Base-by-base conservation (phyloP, 2,329 filamentous ascomycete species). In the Coniochaeta pulveracea region DNA sequence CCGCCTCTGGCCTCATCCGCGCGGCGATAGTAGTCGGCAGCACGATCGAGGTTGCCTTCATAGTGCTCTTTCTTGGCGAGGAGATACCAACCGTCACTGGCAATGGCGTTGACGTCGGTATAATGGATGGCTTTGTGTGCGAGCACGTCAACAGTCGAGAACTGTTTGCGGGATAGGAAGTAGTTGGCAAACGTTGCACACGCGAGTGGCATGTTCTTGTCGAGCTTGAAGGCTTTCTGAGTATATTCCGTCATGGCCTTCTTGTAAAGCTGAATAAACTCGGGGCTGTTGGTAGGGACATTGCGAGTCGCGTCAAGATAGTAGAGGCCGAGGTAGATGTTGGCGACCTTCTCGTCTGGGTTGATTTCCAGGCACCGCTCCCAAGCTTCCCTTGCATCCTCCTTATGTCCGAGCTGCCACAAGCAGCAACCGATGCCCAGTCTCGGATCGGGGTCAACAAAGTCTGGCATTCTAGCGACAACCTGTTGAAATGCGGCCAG, bases 381-480 rank as follows among this genome's bases (percentile, higher is more conserved):
- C 91, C 91, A 98, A 10, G 91, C 89, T 30, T 68, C 64, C 51
- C 84, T 89, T 6, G 93, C 91, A 47, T 94, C 85, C 21, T 93
- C 85, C 55, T 93, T 95, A 64, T 85, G 86, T 9, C 88, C 88
- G 18, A 98, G 68, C 55, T 94, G 85, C 91, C 93, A 98, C 55
- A 95, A 80, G 63, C 91, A 98, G 57, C 85, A 91, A 28, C 91
- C 91, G 49, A 98, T 89, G 35, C 91, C 91, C 45, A 98, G 89
- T 46, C 93, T 76, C 44, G 91, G 93, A 55, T 98, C 91, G 1
- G 91, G 91, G 49, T 98, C 91, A 26, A 82, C 75, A 48, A 96
- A 68, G 44, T 85, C 77, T 2, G 91, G 91, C 64, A 88, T 86
- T 56, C 82, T 86, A 46, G 77, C 69, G 33, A 98, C 63, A 11